Conservation (phyloP, 768 basidiomycete species). For the Leccinum truebloodii region DNA sequence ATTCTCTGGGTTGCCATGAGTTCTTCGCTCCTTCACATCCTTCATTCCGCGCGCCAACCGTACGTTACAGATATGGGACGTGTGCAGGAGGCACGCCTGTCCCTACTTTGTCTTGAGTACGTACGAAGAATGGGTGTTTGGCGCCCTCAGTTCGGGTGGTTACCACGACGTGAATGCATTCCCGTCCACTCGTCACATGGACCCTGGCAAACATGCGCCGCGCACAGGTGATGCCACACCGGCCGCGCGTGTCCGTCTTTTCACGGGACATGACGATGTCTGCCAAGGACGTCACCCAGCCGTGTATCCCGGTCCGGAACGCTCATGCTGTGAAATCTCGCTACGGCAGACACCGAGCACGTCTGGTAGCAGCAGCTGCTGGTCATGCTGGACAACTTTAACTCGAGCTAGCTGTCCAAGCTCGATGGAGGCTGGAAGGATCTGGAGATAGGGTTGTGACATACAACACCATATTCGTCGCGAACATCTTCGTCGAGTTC, state of each 20-base stretch:
- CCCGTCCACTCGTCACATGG: neutral
- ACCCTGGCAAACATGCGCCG: slow-evolving; percentile 4
- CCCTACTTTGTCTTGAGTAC: no score
- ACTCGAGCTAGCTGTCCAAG: neutral
- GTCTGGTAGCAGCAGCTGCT: neutral
- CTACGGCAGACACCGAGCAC: neutral
- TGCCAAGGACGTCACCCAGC: neutral
- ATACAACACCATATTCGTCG: no score
- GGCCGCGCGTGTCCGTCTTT: slow-evolving; percentile 12
- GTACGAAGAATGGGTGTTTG: slow-evolving; percentile 11
- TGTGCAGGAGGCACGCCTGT: no score
- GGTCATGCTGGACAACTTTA: neutral
- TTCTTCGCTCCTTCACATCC: no score
- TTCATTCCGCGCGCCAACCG: no score
- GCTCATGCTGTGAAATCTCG: slow-evolving; percentile 16
- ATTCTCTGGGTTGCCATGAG: no score
- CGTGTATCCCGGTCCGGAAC: slow-evolving; percentile 3
- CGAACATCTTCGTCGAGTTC: no score
- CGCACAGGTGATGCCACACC: slow-evolving; percentile 9
- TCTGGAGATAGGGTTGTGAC: neutral
- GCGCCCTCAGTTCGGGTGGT: neutral
- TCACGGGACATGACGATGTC: slow-evolving; percentile 1
- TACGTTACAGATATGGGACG: no score
- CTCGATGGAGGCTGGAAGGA: neutral
- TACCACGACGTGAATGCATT: neutral